Conservation (phyloP, 73 alveolate species). For the Urostyla sp. region DNA sequence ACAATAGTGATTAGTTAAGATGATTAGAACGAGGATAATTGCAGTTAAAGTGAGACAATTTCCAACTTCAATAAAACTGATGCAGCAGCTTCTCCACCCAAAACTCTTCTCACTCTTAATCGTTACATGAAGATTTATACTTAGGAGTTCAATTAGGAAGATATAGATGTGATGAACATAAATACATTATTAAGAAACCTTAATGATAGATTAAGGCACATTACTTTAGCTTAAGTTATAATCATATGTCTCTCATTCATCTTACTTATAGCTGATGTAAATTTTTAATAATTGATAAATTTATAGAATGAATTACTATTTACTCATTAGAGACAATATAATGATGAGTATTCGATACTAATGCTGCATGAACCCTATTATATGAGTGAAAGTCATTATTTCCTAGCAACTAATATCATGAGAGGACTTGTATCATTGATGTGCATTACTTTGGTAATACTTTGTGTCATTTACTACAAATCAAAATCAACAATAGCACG, state of each 20-base stretch:
- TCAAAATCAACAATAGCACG: constrained; percentile 7
- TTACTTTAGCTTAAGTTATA: not conserved
- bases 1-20: too few relatives aligned
- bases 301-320: constrained; percentile 1
- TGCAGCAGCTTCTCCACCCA: too few relatives aligned
- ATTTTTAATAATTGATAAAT: not conserved
- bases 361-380: too few relatives aligned
- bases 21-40: too few relatives aligned
- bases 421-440: constrained; percentile 14
- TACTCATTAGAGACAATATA: not conserved
- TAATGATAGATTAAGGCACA: not conserved
- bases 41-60: too few relatives aligned
- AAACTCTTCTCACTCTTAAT: constrained; percentile 25
- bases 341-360: too few relatives aligned
- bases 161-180: constrained; percentile 31
- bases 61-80: too few relatives aligned
- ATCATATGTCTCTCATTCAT: constrained; percentile 1
- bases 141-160: constrained; percentile 35
- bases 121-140: constrained; percentile 17
- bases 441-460: not conserved
- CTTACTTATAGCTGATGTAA: constrained; percentile 10
- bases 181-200: not conserved
- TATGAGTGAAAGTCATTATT: too few relatives aligned
- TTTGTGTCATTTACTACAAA: not conserved
- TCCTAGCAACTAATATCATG: not conserved